Conservation (phyloP, 305 asterid species). For the Lippia alba region DNA sequence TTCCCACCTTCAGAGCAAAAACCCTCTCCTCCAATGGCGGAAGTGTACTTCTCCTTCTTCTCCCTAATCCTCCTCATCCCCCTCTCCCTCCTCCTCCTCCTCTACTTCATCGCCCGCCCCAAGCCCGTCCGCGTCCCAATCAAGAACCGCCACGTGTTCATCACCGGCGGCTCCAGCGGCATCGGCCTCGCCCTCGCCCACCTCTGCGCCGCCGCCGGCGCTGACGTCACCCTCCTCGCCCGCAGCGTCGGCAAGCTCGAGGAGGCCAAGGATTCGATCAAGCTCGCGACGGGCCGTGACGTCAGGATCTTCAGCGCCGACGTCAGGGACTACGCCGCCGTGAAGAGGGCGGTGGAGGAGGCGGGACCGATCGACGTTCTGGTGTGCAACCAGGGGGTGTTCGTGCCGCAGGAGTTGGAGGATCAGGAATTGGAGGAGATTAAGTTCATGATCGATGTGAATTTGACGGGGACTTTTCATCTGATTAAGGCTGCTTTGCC, state of each 20-base stretch:
- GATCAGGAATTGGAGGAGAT: constrained; percentile 75
- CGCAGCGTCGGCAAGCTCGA: constrained; percentile 64
- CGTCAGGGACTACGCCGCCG: constrained; percentile 77
- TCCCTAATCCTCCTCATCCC: constrained; percentile 58
- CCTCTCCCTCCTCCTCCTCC: constrained; percentile 58
- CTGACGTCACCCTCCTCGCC: constrained; percentile 79
- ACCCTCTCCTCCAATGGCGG: constrained; percentile 53
- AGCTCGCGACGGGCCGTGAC: constrained; percentile 82
- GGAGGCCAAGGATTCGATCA: constrained; percentile 74
- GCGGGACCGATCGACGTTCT: constrained; percentile 85
- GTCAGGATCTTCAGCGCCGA: constrained; percentile 77
- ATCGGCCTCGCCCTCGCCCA: constrained; percentile 91
- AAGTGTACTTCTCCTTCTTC: constrained; percentile 48
- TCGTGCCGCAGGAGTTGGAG: constrained; percentile 75
- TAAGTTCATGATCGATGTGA: constrained; percentile 89
- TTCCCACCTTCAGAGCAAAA: background rate
- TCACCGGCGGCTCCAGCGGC: constrained; percentile 98
- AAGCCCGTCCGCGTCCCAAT: constrained; percentile 62
- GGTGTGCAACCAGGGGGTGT: constrained; percentile 89
- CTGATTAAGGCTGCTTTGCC: constrained; percentile 93
- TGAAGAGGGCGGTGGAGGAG: constrained; percentile 61
- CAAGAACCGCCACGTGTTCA: constrained; percentile 90
- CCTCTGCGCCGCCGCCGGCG: constrained; percentile 69
- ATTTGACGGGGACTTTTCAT: constrained; percentile 78
- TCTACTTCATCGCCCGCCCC: constrained; percentile 78